Base-by-base conservation (phyloP, 2,329 filamentous ascomycete genomes). In the Cercospora sesami region DNA sequence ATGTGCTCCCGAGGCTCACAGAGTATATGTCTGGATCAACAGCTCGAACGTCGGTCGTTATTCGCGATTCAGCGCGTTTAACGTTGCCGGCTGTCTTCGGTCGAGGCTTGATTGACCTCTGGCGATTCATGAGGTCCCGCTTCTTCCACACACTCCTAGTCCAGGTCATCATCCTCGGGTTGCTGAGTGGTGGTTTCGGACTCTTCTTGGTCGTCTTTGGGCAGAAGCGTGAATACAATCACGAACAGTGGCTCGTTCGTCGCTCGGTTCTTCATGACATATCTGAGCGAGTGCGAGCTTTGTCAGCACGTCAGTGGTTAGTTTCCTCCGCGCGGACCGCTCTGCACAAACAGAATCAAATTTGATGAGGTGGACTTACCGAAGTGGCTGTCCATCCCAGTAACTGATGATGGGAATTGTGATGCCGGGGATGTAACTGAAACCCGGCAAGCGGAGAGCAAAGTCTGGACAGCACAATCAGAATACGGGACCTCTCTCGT, bases 251-350 rank as follows among this genome's bases (percentile, higher is more conserved):
- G 86, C 36, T 91, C 86, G 59, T 87, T 87, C 0, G 91, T 94
- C 23, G 84, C 80, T 69, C 87, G 88, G 80, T 97, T 91, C 77
- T 94, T 94, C 76, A 98, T 86, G 67, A 96, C 92, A 81, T 98
- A 97, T 86, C 94, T 94, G 81, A 96, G 87, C 73, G 89, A 86
- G 81, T 96, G 92, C 83, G 91, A 90, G 84, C 91, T 91, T 77
- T 66, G 72, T 74, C 70, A 73, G 70, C 68, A 68, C 72, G 75
- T 75, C 70, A 76, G 73, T 72, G 60, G 61, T 65, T 18, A 63
- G 45, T 63, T 63, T 51, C 57, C 62, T 57, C 62, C 62, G 9
- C 58, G 60, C 30, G 51, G 30, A 51, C 62, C 48, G 23, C 7
- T 64, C n/a, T 39, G 63, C 36, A 39, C 62, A 51, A 33, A 67